Evolutionary conservation across 257 asterid genomes (phyloP), one percentile per base, ranked within the genome.

Genomic region (Solanum paucissectum): DNA sequence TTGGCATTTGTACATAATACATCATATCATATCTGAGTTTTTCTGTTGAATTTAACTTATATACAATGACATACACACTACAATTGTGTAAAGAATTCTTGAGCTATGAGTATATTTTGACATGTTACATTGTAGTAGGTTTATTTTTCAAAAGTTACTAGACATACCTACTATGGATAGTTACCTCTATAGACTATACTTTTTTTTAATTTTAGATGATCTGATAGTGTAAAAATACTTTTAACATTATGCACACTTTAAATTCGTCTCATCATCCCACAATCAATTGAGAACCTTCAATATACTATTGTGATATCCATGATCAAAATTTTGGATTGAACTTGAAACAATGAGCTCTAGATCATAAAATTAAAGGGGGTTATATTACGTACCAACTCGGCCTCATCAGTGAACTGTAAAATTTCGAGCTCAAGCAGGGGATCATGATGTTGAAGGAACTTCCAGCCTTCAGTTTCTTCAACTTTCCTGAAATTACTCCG

Each of bases 351-450:
- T 16, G 60, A 52, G 60, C 3, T 6, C 3, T 6, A 52, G 23
- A 16, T 52, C 60, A 16, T 49, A 5, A 40, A 40, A 10, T 40
- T 40, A 10, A 52, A 52, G 23, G 60, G 23, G 23, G 60, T 52
- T 52, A 52, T 52, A 52, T 52, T 52, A 86, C 33, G 14, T 95
- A 96, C 99, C 95, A 49, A 73, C 90, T 95, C 98, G 40, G 92
- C 88, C 86, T 96, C 99, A 64, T 94, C 95, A 29, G 95, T 92
- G 91, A 94, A 96, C 83, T 93, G 96, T 29, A 95, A 82, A 18
- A 96, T 93, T 85, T 96, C 98, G 64, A 94, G 98, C 81, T 96
- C 98, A 68, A 96, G 98, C 93, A 87, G 90, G 25, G 99, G 96
- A 74, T 96, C 98, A 75, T 95, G 90, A 13, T 89, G 86, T 40